Evolutionary conservation across 1,284 basidiomycete species (phyloP), one percentile per base, ranked within the genome.

Genomic region (Trichosporon sp.): DNA sequence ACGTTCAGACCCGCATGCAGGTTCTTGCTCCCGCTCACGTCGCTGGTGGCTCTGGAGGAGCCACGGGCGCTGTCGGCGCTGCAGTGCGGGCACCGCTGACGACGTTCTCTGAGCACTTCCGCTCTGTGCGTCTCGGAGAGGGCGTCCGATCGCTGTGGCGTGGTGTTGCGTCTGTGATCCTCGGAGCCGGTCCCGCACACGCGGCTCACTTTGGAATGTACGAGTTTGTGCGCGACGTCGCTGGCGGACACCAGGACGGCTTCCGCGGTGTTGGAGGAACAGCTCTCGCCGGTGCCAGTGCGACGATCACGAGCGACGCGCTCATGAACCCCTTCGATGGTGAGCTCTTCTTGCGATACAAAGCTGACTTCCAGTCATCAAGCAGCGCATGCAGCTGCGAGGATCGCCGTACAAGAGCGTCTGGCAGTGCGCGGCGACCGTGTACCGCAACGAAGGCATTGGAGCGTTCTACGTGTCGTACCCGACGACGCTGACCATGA

Each of bases 291-390:
- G 96, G 96, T 70, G 95, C 94, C 60, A 87, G 89, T 1, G 96
- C 96, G 0, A 98, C 95, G 21, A 91, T 96, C 72, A 91, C 93
- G 2, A 90, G 90, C 64, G 96, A 99, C 82, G 95, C 95, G 8
- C 84, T 99, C 65, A 99, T 99, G 96, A 99, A 99, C 81, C 96
- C 96, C 3, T 99, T 99, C 77, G 96, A 99, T 81, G 94, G 94
- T 95, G 78, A 78, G 87, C 49, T 29, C 3, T 2, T 80, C 54
- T 11, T 34, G 23, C 11, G 23, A 3, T 2, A 23, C 8, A 0
- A 14, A 25, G 32, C 57, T 65, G 11, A 60, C 56, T 56, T 61
- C n/a, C 77, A 95, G 95, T 99, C 70, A 92, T 99, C 83, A 99
- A 99, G 82, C 95, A 99, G 83, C 88, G 95, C 60, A 98, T 99